Base-by-base conservation (phyloP, 768 basidiomycete genomes). In the Kwoniella sp. region DNA sequence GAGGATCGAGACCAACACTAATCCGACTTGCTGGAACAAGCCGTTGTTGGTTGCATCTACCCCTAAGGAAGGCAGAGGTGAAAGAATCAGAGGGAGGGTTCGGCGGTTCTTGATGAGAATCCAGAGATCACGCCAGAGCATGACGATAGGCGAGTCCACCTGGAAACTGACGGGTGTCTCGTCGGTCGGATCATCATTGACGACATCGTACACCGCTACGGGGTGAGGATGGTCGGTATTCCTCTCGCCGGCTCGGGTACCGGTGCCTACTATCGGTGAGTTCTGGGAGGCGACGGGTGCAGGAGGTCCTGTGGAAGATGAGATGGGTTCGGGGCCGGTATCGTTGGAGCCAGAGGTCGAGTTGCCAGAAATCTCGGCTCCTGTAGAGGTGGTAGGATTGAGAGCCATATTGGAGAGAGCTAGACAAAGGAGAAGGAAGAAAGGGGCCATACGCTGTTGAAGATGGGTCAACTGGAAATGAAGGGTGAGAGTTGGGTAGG, bases 141-240 rank as follows among this genome's bases (percentile, higher is more conserved):
- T 55, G n/a, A 30, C 30, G 5, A 62, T 9, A 10, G 60, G 60
- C 22, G 29, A 30, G 25, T 62, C 60, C 8, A 53, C 46, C 13
- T 47, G 37, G 33, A 49, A 62, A 17, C 55, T 50, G 15, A 55
- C 17, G 26, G 60, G 60, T 2, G 60, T 62, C 2, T 29, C 46
- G 33, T 55, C 25, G n/a, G 55, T 17, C 5, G 60, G 60, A 19
- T 54, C 26, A 25, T 55, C 30, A 2, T 55, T 55, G 27, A 33
- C 26, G 17, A 62, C 60, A 26, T 62, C 60, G 60, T 62, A 62
- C 44, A 61, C 60, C 8, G 40, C 40, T 15, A 44, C 40, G 3
- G 40, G 40, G 17, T 9, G 8, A 9, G 40, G 40, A 15, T 44
- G 7, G 40, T 4, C 10, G 17, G 17, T 4, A 19, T 44, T 15